These are phyloP conservation scores for Omphalotus guepiniiformis DNA, from an alignment of 768 basidiomycete genomes.

Conservation along the genomic window DNA sequence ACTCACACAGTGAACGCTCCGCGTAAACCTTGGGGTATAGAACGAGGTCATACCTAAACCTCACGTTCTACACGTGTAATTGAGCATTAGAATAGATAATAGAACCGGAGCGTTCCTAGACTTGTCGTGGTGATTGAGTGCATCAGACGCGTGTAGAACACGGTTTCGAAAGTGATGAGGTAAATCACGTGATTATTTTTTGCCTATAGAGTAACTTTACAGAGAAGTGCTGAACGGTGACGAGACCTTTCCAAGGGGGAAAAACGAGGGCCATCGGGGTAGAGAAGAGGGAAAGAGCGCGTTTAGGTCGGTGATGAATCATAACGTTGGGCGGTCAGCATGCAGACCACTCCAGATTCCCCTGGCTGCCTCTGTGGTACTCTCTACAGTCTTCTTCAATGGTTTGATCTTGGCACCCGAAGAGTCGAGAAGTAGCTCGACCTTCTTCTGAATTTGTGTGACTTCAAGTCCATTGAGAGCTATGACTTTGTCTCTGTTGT, in stretches of 20 bases:
- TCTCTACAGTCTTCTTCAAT: conserved; percentile 75
- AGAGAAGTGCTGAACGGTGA: conserved; percentile 2
- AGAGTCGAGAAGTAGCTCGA: conserved; percentile 79
- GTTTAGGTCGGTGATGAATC: conserved; percentile 18
- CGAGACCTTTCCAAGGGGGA: conserved; percentile 1
- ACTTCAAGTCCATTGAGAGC: conserved; percentile 73
- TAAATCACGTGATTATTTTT: conserved; percentile 8
- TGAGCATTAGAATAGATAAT: conserved; percentile 6
- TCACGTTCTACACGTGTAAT: conserved; percentile 11
- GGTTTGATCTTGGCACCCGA: conserved; percentile 84
- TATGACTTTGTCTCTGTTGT: conserved; percentile 85
- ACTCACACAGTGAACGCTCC: conserved; percentile 2
- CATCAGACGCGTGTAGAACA: conserved; percentile 15
- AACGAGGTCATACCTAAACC: conserved; percentile 6
- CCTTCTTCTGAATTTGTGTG: conserved; percentile 70
- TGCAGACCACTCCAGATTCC: conserved; percentile 92
- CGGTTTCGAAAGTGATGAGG: background rate
- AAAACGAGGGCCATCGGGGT: conserved; percentile 12
- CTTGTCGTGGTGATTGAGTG: conserved; percentile 9
- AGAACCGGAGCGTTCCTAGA: conserved; percentile 6
- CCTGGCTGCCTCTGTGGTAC: conserved; percentile 73
- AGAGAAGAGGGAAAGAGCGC: conserved; percentile 12
- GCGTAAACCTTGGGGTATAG: conserved; percentile 1
- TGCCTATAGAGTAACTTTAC: background rate
- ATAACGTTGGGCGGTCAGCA: conserved; percentile 58